These are phyloP conservation scores for Xerocomus cyaneibrunnescens DNA, from an alignment of 1,284 basidiomycete genomes.

Conservation along the genomic window DNA sequence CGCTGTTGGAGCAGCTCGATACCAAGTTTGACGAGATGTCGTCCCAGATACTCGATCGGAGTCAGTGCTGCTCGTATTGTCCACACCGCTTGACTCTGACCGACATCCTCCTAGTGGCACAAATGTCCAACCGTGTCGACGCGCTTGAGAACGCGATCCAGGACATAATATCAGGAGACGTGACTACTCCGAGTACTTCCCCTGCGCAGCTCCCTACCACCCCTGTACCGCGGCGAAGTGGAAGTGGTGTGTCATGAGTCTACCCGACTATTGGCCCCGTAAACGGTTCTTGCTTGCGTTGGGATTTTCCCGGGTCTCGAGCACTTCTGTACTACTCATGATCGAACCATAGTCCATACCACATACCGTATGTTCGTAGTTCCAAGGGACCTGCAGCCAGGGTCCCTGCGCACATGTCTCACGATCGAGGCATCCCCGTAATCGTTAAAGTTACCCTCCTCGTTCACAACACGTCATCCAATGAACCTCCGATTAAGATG, in stretches of 20 bases:
- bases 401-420: neutral
- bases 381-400: neutral
- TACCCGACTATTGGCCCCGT: conserved; percentile 13
- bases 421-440: neutral
- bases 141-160: conserved; percentile 78
- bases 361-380: conserved; percentile 14
- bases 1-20: conserved; percentile 73
- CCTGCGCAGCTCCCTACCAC: conserved; percentile 41
- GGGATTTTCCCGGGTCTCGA: conserved; percentile 5
- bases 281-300: conserved; percentile 15
- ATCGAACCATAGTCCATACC: conserved; percentile 16
- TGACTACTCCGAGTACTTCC: conserved; percentile 44
- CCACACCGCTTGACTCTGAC: conserved; percentile 4
- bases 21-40: conserved; percentile 84
- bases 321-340: conserved; percentile 20
- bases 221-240: conserved; percentile 40
- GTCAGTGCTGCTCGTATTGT: conserved; percentile 44
- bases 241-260: conserved; percentile 34
- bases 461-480: no score
- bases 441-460: no score
- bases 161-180: conserved; percentile 77
- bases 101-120: conserved; percentile 55
- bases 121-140: conserved; percentile 84
- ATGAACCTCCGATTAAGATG: conserved; percentile 13
- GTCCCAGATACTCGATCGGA: conserved; percentile 73